Evolutionary conservation across 2,329 filamentous ascomycete species (phyloP), one percentile per base, ranked within the genome.

Genomic region (Aspergillus chevalieri): DNA sequence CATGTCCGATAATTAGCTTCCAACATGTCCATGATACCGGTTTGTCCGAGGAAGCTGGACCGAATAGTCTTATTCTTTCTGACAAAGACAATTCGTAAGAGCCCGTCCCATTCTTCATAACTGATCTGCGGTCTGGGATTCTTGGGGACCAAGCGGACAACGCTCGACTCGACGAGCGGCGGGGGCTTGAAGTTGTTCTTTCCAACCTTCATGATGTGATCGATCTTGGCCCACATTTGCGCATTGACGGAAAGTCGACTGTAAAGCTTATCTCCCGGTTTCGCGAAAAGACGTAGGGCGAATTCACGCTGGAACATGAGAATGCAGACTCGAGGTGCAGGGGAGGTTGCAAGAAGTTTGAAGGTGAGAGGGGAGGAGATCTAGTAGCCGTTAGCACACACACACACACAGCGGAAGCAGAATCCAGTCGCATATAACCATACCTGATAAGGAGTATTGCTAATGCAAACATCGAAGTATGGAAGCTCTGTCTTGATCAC

Each of bases 141-240:
- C 74, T 96, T 94, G 19, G 90, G 90, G 65, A 92, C 88, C 57
- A 96, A 86, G 52, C 91, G 81, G 44, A 96, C 90, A 6, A 96
- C 91, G 50, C 86, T 91, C 6, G 84, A 89, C 71, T 98, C 93
- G 50, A 98, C 93, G 63, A 89, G 82, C 7, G 93, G 93, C 1
- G 93, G 92, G 0, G 93, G 93, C 54, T 89, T 89, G 79, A 97
- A 98, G 74, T 97, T 97, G 72, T 94, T 93, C 72, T 86, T 87
- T 56, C 91, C 90, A 43, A 97, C 92, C 74, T 95, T 95, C 85
- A 95, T 89, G 59, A 95, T 83, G 58, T 80, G 74, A 51, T 74
- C 70, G 43, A 86, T 82, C 60, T 83, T 84, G 7, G 85, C 82
- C 82, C 87, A 96, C 78, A 97, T 95, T 66, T 97, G 92, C 15